A percentile compares a stretch with the other conserved stretches of the same genome.
These are phyloP conservation scores for Nissolia schottii DNA, from an alignment of 306 rosid genomes.

Conservation along the genomic window DNA sequence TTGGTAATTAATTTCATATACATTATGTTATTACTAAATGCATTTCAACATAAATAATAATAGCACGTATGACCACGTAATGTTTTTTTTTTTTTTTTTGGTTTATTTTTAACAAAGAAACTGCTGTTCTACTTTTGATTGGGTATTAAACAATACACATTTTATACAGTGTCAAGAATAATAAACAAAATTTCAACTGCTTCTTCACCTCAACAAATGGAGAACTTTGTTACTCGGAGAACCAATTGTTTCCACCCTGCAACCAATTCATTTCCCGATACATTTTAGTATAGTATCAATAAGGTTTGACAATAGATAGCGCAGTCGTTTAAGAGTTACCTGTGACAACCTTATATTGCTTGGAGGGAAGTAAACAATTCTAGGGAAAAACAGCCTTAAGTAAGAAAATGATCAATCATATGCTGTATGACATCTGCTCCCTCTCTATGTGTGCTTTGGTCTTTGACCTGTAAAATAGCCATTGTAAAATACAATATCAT, in stretches of 20 bases:
- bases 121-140: not conserved
- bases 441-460: constrained; percentile 62
- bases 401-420: constrained; percentile 80
- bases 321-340: constrained; percentile 12
- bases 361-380: not conserved
- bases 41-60: not conserved
- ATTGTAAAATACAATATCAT: not conserved
- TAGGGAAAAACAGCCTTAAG: constrained; percentile 16
- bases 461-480: constrained; percentile 64
- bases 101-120: not conserved
- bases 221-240: constrained; percentile 4
- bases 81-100: not conserved
- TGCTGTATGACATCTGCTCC: constrained; percentile 92
- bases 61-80: not conserved
- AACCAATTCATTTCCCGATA: constrained; percentile 21
- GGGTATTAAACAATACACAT: not conserved
- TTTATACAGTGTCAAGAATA: constrained; percentile 13
- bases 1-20: no score
- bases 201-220: constrained; percentile 19
- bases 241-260: constrained; percentile 28
- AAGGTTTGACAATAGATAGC: not conserved
- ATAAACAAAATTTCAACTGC: constrained; percentile 16
- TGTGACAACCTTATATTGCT: not conserved
- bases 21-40: not conserved
- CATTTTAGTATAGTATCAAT: not conserved